Evolutionary conservation across 192 early-diverging fungal species (phyloP), one percentile per base, ranked within the genome.

Genomic region (Dimargaris xerosporica): DNA sequence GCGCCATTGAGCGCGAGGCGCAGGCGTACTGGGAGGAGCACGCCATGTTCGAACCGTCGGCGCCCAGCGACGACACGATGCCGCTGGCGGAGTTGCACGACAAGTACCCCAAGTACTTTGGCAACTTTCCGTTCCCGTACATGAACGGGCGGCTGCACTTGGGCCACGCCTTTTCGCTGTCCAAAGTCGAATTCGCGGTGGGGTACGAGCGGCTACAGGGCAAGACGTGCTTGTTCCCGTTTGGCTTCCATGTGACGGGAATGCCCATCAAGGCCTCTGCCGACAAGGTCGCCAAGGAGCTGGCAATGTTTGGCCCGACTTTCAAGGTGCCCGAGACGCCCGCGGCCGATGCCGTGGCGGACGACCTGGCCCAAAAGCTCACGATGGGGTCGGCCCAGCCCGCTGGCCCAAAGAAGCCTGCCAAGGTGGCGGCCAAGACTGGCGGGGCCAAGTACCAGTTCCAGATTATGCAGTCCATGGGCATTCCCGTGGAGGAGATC

Each of bases 211-310:
- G 93, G 62, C 74, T 99, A 64, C 79, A 90, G 73, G 96, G 96
- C 39, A 97, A 93, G 79, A 73, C 81, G 17, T 88, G 82, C 48
- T 80, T 97, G 60, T 91, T 96, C 56, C 96, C 96, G 25, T 87
- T 94, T 66, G 94, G 94, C 39, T 99, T 97, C 85, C 96, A 99
- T 66, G 89, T 86, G 54, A 96, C 96, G 11, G 96, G 96, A 46
- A 99, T 99, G 96, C 96, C 96, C 30, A 99, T 99, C 78, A 95
- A 91, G 79, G 88, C 90, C 63, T 67, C 70, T 13, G 70, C 69
- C 25, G 66, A 79, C 60, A 80, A 80, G 66, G 78, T 78, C 43
- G 70, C 60, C 6, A 68, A 66, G 23, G 79, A 79, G 67, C 60
- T 81, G 29, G 72, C 69, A 59, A 68, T 69, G 67, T 77, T 78